These are phyloP conservation scores for Aspergillus sp. DNA, from an alignment of 2,329 filamentous ascomycete genomes.

Conservation along the genomic window DNA sequence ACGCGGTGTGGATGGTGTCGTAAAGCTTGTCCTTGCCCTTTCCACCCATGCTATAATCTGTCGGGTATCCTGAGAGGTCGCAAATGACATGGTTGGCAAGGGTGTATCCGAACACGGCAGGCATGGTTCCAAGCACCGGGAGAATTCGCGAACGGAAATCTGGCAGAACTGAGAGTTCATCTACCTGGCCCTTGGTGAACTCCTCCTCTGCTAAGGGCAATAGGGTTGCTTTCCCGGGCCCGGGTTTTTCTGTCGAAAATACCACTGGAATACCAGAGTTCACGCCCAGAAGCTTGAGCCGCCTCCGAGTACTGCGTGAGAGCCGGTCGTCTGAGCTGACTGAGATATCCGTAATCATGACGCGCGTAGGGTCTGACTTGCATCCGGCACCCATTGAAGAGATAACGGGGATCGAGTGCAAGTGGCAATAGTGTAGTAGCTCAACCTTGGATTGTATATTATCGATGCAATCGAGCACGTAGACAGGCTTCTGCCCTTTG, in stretches of 20 bases:
- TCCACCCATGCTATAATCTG: slow-evolving; percentile 72
- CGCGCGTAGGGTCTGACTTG: slow-evolving; percentile 80
- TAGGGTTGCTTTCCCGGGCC: slow-evolving; percentile 85
- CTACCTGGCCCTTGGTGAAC: slow-evolving; percentile 79
- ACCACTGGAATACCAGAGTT: slow-evolving; percentile 85
- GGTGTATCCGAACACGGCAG: slow-evolving; percentile 89
- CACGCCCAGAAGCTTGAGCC: slow-evolving; percentile 74
- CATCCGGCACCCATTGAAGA: slow-evolving; percentile 96
- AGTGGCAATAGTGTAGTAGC: slow-evolving; percentile 82
- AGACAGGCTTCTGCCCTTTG: slow-evolving; percentile 65
- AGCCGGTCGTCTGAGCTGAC: slow-evolving; percentile 84
- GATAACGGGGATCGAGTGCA: slow-evolving; percentile 75
- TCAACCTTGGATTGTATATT: slow-evolving; percentile 97
- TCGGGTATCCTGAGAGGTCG: slow-evolving; percentile 75
- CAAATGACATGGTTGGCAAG: slow-evolving; percentile 92
- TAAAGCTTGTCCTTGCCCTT: slow-evolving; percentile 92
- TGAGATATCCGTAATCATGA: slow-evolving; percentile 90
- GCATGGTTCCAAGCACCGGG: slow-evolving; percentile 95
- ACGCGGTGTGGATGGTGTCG: slow-evolving; percentile 71
- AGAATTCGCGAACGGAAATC: slow-evolving; percentile 95
- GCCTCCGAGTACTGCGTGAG: slow-evolving; percentile 77
- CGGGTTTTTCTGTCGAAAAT: slow-evolving; percentile 86
- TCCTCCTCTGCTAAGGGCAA: slow-evolving; percentile 86
- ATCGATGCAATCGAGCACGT: slow-evolving; percentile 95
- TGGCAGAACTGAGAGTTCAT: slow-evolving; percentile 82